These are phyloP conservation scores for Zasmidium cellare DNA, from an alignment of 2,329 filamentous ascomycete species.

Conservation along the genomic window DNA sequence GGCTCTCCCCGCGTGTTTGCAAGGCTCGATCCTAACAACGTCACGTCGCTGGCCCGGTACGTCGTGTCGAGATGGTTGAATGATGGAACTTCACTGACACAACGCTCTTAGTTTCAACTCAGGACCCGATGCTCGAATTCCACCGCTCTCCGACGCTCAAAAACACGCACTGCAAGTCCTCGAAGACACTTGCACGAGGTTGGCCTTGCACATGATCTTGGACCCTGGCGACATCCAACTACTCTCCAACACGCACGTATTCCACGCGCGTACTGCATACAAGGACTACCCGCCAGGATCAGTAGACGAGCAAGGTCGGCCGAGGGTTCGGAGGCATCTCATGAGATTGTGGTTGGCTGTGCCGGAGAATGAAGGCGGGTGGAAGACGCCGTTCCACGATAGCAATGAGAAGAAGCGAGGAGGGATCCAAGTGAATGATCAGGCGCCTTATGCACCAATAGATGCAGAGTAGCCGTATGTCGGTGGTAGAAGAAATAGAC, in stretches of 20 bases:
- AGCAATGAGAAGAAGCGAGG: slow-evolving; percentile 81
- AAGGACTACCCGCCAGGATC: slow-evolving; percentile 61
- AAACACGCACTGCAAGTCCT: slow-evolving; percentile 66
- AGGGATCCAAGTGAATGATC: slow-evolving; percentile 83
- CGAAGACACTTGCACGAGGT: slow-evolving; percentile 71
- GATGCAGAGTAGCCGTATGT: slow-evolving; percentile 85
- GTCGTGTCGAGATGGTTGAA: background rate
- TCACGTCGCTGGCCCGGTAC: slow-evolving; percentile 66
- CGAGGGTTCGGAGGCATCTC: slow-evolving; percentile 71
- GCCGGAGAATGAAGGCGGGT: slow-evolving; percentile 78
- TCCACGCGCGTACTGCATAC: slow-evolving; percentile 81
- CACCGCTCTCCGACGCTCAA: slow-evolving; percentile 69
- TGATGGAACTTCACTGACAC: background rate
- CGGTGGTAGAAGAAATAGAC: background rate
- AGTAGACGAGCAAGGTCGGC: slow-evolving; percentile 34
- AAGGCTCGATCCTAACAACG: slow-evolving; percentile 91
- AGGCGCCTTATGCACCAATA: slow-evolving; percentile 68
- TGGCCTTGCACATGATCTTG: slow-evolving; percentile 80
- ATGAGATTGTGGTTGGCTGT: slow-evolving; percentile 83
- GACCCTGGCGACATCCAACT: slow-evolving; percentile 89
- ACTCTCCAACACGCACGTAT: slow-evolving; percentile 72
- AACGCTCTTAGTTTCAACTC: slow-evolving; percentile 52
- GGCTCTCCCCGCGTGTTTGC: slow-evolving; percentile 64
- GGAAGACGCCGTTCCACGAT: slow-evolving; percentile 81
- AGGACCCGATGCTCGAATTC: slow-evolving; percentile 60